These are phyloP conservation scores for Podospora bellae-mahoneyi DNA, from an alignment of 495 filamentous ascomycete species.

Conservation along the genomic window DNA sequence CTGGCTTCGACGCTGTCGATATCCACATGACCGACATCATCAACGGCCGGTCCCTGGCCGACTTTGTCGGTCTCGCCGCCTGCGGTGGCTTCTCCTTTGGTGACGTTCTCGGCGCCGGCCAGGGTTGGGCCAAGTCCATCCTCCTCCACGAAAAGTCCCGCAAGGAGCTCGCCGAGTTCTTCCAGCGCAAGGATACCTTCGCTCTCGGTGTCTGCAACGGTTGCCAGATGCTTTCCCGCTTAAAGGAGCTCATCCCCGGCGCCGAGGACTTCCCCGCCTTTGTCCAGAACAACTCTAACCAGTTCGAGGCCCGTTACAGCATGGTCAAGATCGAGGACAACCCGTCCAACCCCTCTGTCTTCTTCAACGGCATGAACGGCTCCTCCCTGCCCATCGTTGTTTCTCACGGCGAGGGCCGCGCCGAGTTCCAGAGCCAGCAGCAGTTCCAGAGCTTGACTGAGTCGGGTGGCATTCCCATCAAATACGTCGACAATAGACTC, in stretches of 20 bases:
- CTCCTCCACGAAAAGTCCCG: conserved; percentile 76
- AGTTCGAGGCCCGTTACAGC: conserved; percentile 85
- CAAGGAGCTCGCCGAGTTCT: conserved; percentile 77
- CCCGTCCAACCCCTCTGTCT: conserved; percentile 64
- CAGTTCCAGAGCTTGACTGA: conserved; percentile 56
- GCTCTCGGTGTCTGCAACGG: conserved; percentile 95
- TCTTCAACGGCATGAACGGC: conserved; percentile 87
- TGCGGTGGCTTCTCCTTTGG: conserved; percentile 98
- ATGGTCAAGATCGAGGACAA: conserved; percentile 81
- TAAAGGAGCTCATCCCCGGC: conserved; percentile 84
- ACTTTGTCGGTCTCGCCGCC: conserved; percentile 83
- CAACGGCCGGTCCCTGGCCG: conserved; percentile 68
- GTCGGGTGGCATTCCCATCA: conserved; percentile 62
- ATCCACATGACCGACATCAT: conserved; percentile 98
- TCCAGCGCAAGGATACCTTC: conserved; percentile 85
- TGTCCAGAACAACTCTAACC: conserved; percentile 77
- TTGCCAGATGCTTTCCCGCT: conserved; percentile 86
- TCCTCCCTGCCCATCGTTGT: conserved; percentile 81
- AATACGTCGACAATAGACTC: conserved; percentile 79
- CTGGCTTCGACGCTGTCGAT: conserved; percentile 87
- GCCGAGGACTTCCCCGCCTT: conserved; percentile 84
- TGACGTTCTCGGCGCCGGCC: conserved; percentile 90
- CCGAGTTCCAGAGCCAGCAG: conserved; percentile 59
- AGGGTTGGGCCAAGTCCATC: conserved; percentile 95
- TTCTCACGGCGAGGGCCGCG: conserved; percentile 89